These are phyloP conservation scores for Lepidium campestre DNA, from an alignment of 441 rosid species.

Conservation along the genomic window DNA sequence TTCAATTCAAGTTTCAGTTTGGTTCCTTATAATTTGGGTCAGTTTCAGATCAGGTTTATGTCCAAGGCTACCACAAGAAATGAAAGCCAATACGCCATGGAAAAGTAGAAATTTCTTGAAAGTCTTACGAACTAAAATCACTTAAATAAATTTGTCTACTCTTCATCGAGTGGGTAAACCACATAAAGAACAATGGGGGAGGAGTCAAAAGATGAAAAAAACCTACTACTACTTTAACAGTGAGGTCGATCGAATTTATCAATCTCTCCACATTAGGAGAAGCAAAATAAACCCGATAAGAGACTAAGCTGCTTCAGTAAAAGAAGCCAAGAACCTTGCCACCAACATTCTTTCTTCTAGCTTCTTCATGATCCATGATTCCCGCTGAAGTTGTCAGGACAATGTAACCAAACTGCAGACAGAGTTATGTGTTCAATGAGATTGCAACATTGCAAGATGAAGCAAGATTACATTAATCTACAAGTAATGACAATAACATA, in stretches of 20 bases:
- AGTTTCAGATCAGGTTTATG: too few relatives aligned
- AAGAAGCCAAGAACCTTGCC: slow-evolving; percentile 61
- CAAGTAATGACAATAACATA: neutral
- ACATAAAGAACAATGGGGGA: too few relatives aligned
- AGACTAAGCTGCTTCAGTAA: slow-evolving; percentile 21
- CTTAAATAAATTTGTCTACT: neutral
- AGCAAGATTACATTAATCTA: neutral
- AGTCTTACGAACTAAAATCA: neutral
- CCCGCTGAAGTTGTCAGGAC: slow-evolving; percentile 64
- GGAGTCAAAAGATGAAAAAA: neutral
- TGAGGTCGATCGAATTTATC: neutral
- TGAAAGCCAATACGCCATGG: too few relatives aligned
- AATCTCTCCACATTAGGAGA: neutral
- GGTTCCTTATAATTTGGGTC: too few relatives aligned
- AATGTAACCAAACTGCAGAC: slow-evolving; percentile 55
- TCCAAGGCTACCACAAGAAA: too few relatives aligned
- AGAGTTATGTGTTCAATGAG: neutral
- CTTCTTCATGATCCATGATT: slow-evolving; percentile 69
- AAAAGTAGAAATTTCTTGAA: too few relatives aligned
- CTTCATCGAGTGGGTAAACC: neutral
- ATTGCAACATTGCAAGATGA: neutral
- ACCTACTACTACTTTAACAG: neutral
- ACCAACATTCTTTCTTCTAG: slow-evolving; percentile 61
- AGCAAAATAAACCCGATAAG: neutral
- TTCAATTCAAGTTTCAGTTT: too few relatives aligned